A percentile compares a stretch with the other conserved stretches of the same genome.
Evolutionary conservation across 768 basidiomycete genomes (phyloP).

Genomic region (Cantharellus anzutake): DNA sequence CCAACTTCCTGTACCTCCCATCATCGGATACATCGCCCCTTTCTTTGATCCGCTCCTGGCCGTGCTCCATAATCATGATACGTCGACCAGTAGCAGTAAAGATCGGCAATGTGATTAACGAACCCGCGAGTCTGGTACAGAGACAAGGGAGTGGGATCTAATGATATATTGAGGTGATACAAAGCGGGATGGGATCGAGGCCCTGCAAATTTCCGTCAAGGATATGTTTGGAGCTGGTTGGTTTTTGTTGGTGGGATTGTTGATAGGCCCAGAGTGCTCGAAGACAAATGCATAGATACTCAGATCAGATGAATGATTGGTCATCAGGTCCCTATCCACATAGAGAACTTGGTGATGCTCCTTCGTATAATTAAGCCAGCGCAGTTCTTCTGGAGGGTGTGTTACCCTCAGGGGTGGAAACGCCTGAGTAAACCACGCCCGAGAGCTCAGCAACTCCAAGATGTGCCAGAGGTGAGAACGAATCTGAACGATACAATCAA

Average conservation of each 20-base stretch:
- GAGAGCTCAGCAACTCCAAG: no score
- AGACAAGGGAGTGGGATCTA: constrained; percentile 14
- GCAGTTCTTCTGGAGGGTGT: no score
- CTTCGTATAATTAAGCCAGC: neutral
- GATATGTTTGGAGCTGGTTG: constrained; percentile 11
- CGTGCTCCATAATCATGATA: neutral
- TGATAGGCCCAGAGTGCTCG: constrained; percentile 13
- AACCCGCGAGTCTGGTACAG: constrained; percentile 11
- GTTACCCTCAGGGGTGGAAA: no score
- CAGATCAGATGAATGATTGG: neutral
- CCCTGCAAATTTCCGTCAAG: constrained; percentile 14
- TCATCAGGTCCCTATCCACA: neutral
- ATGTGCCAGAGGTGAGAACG: no score
- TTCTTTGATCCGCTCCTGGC: neutral
- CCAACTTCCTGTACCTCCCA: neutral
- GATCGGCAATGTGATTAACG: constrained; percentile 15
- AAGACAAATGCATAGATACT: neutral
- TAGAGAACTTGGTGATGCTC: neutral
- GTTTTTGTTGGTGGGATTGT: constrained; percentile 13
- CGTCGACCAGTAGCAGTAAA: constrained; percentile 13
- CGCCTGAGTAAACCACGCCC: no score
- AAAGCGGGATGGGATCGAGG: neutral
- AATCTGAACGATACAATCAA: no score
- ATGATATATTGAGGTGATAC: constrained; percentile 7
- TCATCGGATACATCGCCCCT: neutral